phyloP scores from a whole-genome alignment of 1,139 yeast species.

The Sugiyamaella paludigena region DNA sequence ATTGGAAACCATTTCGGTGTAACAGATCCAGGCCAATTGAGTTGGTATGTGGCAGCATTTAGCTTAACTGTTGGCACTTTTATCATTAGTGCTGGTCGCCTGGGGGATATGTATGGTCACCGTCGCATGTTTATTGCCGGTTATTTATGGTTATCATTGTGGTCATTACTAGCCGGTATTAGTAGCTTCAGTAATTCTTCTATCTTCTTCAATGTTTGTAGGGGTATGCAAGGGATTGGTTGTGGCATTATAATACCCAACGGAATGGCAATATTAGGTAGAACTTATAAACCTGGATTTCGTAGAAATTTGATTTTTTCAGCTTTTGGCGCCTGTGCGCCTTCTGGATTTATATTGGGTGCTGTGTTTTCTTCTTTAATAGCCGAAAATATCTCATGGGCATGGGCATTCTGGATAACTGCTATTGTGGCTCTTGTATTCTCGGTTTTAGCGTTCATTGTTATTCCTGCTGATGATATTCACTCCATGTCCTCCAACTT shows the following conservation, averaged over 20 bases:
- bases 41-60: slow-evolving; percentile 61
- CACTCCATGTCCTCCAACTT: slow-evolving; percentile 45
- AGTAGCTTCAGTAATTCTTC: slow-evolving; percentile 43
- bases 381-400: slow-evolving; percentile 47
- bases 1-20: slow-evolving; percentile 44
- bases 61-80: slow-evolving; percentile 62
- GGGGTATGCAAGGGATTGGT: slow-evolving; percentile 63
- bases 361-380: slow-evolving; percentile 48
- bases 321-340: slow-evolving; percentile 58
- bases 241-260: slow-evolving; percentile 58
- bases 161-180: slow-evolving; percentile 54
- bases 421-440: slow-evolving; percentile 40
- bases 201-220: slow-evolving; percentile 49
- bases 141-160: slow-evolving; percentile 47
- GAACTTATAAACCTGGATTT: slow-evolving; percentile 47
- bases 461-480: slow-evolving; percentile 49
- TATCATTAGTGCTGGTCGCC: slow-evolving; percentile 56
- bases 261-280: slow-evolving; percentile 54
- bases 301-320: slow-evolving; percentile 47
- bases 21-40: slow-evolving; percentile 43
- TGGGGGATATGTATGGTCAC: slow-evolving; percentile 66
- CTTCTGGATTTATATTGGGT: slow-evolving; percentile 55
- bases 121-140: slow-evolving; percentile 50
- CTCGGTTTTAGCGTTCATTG: slow-evolving; percentile 38
- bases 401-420: slow-evolving; percentile 52